Evolutionary conservation across 2,329 filamentous ascomycete genomes (phyloP), one percentile per base, ranked within the genome.

Genomic region (Xylaria sp.): DNA sequence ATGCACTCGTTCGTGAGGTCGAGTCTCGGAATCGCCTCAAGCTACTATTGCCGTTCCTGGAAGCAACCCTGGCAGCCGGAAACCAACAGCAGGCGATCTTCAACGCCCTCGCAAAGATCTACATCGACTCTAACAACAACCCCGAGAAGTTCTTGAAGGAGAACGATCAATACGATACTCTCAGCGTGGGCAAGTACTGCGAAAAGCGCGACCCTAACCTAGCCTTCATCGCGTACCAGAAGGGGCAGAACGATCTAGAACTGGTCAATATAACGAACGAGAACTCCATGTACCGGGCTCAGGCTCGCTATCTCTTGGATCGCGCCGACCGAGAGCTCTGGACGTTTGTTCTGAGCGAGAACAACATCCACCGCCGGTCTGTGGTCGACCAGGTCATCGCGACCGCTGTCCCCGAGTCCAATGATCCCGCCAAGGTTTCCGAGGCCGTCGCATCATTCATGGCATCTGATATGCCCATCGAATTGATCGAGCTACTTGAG

Each of bases 261-360:
- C 88, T 99, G 65, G 95, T 99, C 81, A 96, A 92, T 80, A 95
- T 99, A 77, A 98, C 96, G 77, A 99, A 98, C 76, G 97, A 99
- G 82, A 99, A 99, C 83, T 91, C 93, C n/a, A 99, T 99, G 96
- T 99, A 97, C 87, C 92, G 94, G 76, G 93, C 93, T n/a, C 96
- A 99, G 81, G 95, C 94, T 66, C 91, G 96, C 43, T 99, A 99
- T 81, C 87, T 99, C 28, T 85, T 99, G 60, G 94, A 97, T 76
- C 91, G 96, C 72, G 91, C 93, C 43, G 96, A 99, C 76, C 80
- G 85, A 2, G 96, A 99, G 80, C 89, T 99, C 56, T 99, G 97
- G 97, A 86, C 87, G 60, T 99, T 97, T 78, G 96, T 98, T 15
- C 87, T 99, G 39, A 97, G 92, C 80, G 90, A 93, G 75, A 98